phyloP scores from a whole-genome alignment of 371 early-diverging fungal species.

The Mucor plumbeus region DNA sequence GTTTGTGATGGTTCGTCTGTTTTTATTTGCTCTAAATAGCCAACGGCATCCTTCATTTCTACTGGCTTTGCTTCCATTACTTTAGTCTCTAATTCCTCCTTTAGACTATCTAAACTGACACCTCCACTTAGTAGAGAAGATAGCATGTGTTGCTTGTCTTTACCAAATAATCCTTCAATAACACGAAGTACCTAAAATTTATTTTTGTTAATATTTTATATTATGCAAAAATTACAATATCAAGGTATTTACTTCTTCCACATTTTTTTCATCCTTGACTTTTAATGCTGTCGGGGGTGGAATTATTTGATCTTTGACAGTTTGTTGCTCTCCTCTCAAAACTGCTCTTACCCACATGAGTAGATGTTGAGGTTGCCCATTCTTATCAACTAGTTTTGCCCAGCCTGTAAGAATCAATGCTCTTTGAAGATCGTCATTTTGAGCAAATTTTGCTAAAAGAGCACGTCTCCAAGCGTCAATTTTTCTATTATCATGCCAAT shows the following conservation, averaged over 20 bases:
- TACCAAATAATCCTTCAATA: slow-evolving; percentile 33
- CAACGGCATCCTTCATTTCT: slow-evolving; percentile 37
- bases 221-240: not conserved
- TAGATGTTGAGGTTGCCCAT: slow-evolving; percentile 17
- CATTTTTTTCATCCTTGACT: slow-evolving; percentile 24
- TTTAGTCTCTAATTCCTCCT: slow-evolving; percentile 6
- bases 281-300: not conserved
- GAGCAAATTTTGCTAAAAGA: slow-evolving; percentile 37
- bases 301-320: slow-evolving; percentile 2
- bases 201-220: not conserved
- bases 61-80: slow-evolving; percentile 19
- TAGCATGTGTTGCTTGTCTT: slow-evolving; percentile 27
- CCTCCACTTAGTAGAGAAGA: slow-evolving; percentile 16
- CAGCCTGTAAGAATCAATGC: slow-evolving; percentile 37
- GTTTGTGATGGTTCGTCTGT: slow-evolving; percentile 26
- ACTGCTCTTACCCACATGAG: slow-evolving; percentile 40
- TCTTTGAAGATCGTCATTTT: slow-evolving; percentile 37
- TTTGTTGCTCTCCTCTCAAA: slow-evolving; percentile 27
- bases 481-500: slow-evolving; percentile 25
- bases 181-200: slow-evolving; percentile 24
- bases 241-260: slow-evolving; percentile 15
- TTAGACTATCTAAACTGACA: not conserved
- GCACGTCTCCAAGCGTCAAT: slow-evolving; percentile 28
- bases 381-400: slow-evolving; percentile 33
- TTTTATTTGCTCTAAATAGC: slow-evolving; percentile 36